Evolutionary conservation across 345 rosid genomes (phyloP).

Genomic region (Citrus medica): DNA sequence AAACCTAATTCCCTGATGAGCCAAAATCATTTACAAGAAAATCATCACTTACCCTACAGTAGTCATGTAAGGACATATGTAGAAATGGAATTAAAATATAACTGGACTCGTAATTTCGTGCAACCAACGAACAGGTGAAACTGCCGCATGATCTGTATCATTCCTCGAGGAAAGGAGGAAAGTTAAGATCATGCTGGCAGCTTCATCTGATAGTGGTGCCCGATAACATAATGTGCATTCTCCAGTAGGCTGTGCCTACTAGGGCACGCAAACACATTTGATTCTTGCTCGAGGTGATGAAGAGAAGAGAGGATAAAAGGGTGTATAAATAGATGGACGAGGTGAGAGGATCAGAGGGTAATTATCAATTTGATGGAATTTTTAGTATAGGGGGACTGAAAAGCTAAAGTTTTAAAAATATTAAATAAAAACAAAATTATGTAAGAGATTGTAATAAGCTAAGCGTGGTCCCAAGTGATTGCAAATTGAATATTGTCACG

Average conservation of each 20-base stretch:
- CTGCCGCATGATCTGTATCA: constrained; percentile 85
- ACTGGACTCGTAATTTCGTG: constrained; percentile 33
- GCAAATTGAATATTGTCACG: constrained; percentile 53
- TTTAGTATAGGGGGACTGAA: not conserved
- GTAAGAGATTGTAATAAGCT: constrained; percentile 3
- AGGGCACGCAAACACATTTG: not conserved
- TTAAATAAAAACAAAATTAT: not conserved
- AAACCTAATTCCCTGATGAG: constrained; percentile 17
- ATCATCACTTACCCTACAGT: constrained; percentile 14
- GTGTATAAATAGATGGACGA: constrained; percentile 23
- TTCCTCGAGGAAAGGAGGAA: constrained; percentile 32
- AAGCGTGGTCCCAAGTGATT: constrained; percentile 41
- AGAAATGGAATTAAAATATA: not conserved
- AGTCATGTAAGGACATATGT: not conserved
- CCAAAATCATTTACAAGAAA: constrained; percentile 8
- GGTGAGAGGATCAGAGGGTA: constrained; percentile 13
- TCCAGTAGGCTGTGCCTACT: not conserved
- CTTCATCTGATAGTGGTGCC: constrained; percentile 84
- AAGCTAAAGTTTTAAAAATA: not conserved
- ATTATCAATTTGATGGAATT: constrained; percentile 9
- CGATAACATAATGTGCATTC: constrained; percentile 25
- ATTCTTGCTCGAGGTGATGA: not conserved
- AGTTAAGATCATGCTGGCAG: constrained; percentile 99
- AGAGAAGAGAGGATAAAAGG: constrained; percentile 19
- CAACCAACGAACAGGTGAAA: constrained; percentile 73